Percentiles rank a stretch among this genome's conserved stretches.
Conservation (phyloP, 192 early-diverging fungal species). For the Spinellus fusiger region DNA sequence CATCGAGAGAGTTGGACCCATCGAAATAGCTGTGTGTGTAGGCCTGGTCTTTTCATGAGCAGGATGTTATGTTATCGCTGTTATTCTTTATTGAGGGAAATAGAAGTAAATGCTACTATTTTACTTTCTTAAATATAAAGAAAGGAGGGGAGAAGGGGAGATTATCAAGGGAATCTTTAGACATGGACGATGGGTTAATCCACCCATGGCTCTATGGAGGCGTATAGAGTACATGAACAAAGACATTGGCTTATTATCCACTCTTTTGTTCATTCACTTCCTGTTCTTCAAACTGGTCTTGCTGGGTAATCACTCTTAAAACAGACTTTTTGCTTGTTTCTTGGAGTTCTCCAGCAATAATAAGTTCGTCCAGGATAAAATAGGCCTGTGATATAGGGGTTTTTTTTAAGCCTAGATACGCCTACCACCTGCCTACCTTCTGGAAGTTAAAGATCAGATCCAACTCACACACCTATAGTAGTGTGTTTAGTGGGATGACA, state of each 20-base stretch:
- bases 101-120: too few relatives aligned
- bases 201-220: too few relatives aligned
- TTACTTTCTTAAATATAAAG: too few relatives aligned
- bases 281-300: slow-evolving; percentile 67
- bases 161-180: too few relatives aligned
- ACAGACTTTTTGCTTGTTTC: slow-evolving; percentile 87
- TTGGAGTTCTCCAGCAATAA: slow-evolving; percentile 91
- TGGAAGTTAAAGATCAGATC: slow-evolving; percentile 99
- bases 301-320: slow-evolving; percentile 62
- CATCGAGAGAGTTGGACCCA: slow-evolving; percentile 54
- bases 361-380: slow-evolving; percentile 80
- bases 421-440: slow-evolving; percentile 31
- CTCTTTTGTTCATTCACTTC: slow-evolving; percentile 67
- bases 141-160: too few relatives aligned
- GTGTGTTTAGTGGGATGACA: neutral
- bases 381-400: slow-evolving; percentile 56
- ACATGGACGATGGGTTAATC: too few relatives aligned
- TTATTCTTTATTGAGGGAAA: too few relatives aligned
- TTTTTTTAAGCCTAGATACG: neutral
- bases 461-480: slow-evolving; percentile 76
- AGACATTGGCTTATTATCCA: too few relatives aligned
- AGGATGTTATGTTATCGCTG: too few relatives aligned
- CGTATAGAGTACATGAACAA: too few relatives aligned
- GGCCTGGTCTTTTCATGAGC: too few relatives aligned
- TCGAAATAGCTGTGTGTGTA: slow-evolving; percentile 8